Base-by-base conservation (phyloP, 345 rosid species). In the Nephelium lappaceum region DNA sequence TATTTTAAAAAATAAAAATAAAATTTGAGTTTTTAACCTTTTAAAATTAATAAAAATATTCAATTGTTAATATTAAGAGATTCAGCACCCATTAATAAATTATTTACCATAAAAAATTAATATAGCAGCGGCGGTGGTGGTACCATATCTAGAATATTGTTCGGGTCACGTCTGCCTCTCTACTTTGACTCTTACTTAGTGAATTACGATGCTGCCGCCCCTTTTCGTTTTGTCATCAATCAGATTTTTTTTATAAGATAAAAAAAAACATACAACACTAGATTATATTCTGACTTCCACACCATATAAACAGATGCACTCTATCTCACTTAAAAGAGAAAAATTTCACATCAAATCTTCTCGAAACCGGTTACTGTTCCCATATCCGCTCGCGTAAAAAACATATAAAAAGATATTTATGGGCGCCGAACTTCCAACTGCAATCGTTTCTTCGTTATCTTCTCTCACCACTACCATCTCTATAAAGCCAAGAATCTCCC, bases 401-500 rank as follows among this genome's bases (percentile, higher is more conserved):
- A 3, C 16, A 36, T 31, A 31, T 31, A 38, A 25, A 21, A 62
- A 70, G n/a, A 27, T 18, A 43, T 31, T 31, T 31, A 31, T 31
- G 2, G 36, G 36, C 36, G 2, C 3, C 36, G 36, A 31, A 31
- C 36, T 31, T 31, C 36, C 1, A 31, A 31, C 36, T 31, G 38
- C 12, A 57, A 57, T 67, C 45, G 25, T 38, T 67, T 69, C 55
- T 42, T 57, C 60, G 60, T 70, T 62, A 7, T 70, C 51, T 69
- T 19, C 63, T 78, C 71, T 21, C 36, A 31, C 38, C 23, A 39
- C 23, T 27, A 11, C 19, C 61, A 41, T 42, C 51, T 39, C 25
- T 25, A 43, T 21, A 69, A 74, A 62, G 68, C 15, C 69, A 74
- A 74, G 43, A 74, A 74, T 63, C 57, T 74, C 25, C 4, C 43